Conservation (phyloP, 164 flowering plant genomes). For the Stephania yunnanensis region DNA sequence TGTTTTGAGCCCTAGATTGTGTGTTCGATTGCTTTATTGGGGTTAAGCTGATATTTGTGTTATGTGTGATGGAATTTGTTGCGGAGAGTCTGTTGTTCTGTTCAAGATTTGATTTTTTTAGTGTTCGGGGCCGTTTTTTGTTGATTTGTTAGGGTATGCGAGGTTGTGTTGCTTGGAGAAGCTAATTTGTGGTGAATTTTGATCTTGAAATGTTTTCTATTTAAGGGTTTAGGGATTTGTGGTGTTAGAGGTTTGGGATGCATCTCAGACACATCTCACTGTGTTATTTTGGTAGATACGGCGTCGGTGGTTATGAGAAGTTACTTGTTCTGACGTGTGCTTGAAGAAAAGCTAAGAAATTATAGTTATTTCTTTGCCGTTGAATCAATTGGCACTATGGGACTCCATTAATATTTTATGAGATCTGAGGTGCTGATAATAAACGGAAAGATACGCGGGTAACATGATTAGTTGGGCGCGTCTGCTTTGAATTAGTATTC, state of each 20-base stretch:
- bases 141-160: not conserved
- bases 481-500: not conserved
- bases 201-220: not conserved
- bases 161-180: not conserved
- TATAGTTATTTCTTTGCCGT: not conserved
- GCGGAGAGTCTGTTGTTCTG: not conserved
- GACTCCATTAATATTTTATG: not conserved
- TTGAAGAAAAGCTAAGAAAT: not conserved
- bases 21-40: not conserved
- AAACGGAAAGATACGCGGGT: not conserved
- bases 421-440: not conserved
- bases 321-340: not conserved
- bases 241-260: not conserved
- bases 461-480: not conserved
- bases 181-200: not conserved
- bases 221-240: not conserved
- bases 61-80: not conserved
- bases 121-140: not conserved
- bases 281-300: not conserved
- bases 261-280: not conserved
- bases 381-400: not conserved
- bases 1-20: not conserved
- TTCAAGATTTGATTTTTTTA: not conserved
- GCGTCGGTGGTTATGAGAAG: not conserved
- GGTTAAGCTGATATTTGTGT: not conserved